Percentiles rank a stretch among this genome's conserved stretches.
These are phyloP conservation scores for Ophiostoma triangulosporum DNA, from an alignment of 2,329 filamentous ascomycete species.

Conservation along the genomic window DNA sequence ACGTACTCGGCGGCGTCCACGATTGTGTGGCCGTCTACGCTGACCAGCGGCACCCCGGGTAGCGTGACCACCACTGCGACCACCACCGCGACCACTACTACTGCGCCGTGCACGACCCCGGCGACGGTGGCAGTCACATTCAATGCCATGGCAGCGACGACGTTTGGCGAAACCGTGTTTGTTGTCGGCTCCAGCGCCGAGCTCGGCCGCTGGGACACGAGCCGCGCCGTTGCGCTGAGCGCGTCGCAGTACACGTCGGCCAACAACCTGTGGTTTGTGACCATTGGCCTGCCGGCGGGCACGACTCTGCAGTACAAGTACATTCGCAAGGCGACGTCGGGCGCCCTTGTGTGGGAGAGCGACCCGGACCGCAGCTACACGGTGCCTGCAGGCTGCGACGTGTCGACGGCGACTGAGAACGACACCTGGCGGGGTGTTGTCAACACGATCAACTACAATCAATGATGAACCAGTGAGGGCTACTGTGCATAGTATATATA, in stretches of 20 bases:
- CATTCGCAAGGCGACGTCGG: conserved; percentile 42
- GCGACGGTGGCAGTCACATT: conserved; percentile 50
- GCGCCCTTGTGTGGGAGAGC: conserved; percentile 49
- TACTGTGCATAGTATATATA: too few relatives aligned
- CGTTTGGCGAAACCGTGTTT: conserved; percentile 50
- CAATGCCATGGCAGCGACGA: conserved; percentile 41
- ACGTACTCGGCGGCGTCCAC: conserved; percentile 31
- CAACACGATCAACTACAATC: too few relatives aligned
- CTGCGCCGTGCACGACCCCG: conserved; percentile 12
- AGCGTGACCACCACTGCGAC: neutral
- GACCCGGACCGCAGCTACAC: conserved; percentile 38
- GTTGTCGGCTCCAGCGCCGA: conserved; percentile 44
- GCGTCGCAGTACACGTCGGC: conserved; percentile 43
- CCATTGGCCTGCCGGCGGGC: conserved; percentile 41
- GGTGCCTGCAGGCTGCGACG: conserved; percentile 11
- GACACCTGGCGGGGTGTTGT: conserved; percentile 4
- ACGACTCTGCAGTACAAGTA: conserved; percentile 54
- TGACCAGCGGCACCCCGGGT: conserved; percentile 18
- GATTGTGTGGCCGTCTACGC: conserved; percentile 3
- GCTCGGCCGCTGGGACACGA: conserved; percentile 50
- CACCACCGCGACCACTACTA: neutral
- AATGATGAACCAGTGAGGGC: too few relatives aligned
- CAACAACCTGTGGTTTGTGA: conserved; percentile 48
- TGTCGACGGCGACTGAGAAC: neutral
- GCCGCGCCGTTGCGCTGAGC: conserved; percentile 40